Conservation (phyloP, 768 basidiomycete species). For the Tricholoma bakamatsutake region DNA sequence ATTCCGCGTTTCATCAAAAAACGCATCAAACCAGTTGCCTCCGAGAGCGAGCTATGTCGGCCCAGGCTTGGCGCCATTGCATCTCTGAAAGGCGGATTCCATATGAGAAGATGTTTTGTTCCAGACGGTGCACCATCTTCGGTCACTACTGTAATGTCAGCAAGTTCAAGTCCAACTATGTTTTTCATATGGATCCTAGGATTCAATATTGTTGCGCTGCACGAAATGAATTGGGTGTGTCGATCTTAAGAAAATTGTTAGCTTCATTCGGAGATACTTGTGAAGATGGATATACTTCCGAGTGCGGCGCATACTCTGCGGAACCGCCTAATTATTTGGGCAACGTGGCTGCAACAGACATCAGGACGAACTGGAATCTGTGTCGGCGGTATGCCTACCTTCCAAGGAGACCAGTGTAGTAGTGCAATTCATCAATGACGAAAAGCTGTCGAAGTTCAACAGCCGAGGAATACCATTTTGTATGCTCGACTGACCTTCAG, state of each 20-base stretch:
- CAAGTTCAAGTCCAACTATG: slow-evolving; percentile 60
- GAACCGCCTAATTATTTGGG: slow-evolving; percentile 70
- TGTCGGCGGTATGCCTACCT: slow-evolving; percentile 38
- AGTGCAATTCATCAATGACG: slow-evolving; percentile 84
- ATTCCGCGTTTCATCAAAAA: slow-evolving; percentile 80
- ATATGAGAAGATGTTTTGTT: slow-evolving; percentile 72
- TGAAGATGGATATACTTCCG: slow-evolving; percentile 48
- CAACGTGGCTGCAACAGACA: slow-evolving; percentile 56
- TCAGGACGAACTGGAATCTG: not conserved
- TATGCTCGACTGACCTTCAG: slow-evolving; percentile 38
- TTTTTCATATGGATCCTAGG: slow-evolving; percentile 70
- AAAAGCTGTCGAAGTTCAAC: slow-evolving; percentile 38
- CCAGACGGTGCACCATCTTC: slow-evolving; percentile 83
- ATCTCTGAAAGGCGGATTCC: slow-evolving; percentile 64
- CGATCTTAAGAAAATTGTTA: slow-evolving; percentile 35
- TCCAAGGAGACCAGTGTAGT: slow-evolving; percentile 76
- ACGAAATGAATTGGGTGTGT: slow-evolving; percentile 65
- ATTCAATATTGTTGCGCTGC: slow-evolving; percentile 82
- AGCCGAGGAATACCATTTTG: not conserved
- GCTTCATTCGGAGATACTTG: not conserved
- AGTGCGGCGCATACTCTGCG: slow-evolving; percentile 70
- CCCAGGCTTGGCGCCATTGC: slow-evolving; percentile 47
- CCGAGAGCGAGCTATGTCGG: slow-evolving; percentile 50
- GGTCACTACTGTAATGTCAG: slow-evolving; percentile 62
- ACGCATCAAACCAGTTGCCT: slow-evolving; percentile 68